phyloP scores from a whole-genome alignment of 2,329 filamentous ascomycete genomes.

The Apiospora sp. region DNA sequence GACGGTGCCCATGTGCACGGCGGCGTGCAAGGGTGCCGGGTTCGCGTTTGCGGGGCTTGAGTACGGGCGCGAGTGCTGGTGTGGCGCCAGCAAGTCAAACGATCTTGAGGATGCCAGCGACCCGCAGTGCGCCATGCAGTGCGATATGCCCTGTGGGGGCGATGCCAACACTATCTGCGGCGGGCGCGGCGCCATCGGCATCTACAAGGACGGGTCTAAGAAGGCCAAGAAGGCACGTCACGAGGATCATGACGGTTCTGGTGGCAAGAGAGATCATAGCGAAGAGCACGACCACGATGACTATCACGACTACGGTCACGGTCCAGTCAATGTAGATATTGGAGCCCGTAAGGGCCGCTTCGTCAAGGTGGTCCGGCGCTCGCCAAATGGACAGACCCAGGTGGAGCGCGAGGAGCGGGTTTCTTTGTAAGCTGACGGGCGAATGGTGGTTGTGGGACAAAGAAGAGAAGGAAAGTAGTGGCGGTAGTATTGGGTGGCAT shows the following conservation, averaged over 20 bases:
- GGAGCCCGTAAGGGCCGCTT: constrained; percentile 31
- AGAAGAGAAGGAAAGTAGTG: not conserved
- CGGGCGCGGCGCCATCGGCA: constrained; percentile 26
- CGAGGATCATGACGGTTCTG: not conserved
- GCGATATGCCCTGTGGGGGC: constrained; percentile 33
- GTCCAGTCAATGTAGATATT: constrained; percentile 6
- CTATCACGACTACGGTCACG: constrained; percentile 20
- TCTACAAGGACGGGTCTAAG: constrained; percentile 27
- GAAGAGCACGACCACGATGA: constrained; percentile 1
- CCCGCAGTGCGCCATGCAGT: constrained; percentile 32
- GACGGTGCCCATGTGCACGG: constrained; percentile 47
- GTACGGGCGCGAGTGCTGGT: constrained; percentile 47
- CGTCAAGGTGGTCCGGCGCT: constrained; percentile 26
- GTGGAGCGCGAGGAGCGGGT: not conserved
- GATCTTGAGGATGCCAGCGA: constrained; percentile 31
- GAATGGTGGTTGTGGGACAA: not conserved
- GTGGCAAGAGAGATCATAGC: not conserved
- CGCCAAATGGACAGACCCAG: constrained; percentile 1
- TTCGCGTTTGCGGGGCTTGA: constrained; percentile 49
- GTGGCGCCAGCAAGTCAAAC: constrained; percentile 30
- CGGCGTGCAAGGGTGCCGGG: constrained; percentile 36
- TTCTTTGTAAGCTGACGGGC: not conserved
- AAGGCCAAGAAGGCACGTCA: not conserved
- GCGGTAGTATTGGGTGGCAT: not conserved
- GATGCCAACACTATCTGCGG: constrained; percentile 31